A percentile compares a stretch with the other conserved stretches of the same genome.
Evolutionary conservation across 345 rosid genomes (phyloP).

Genomic region (Eucalyptus shirleyi): DNA sequence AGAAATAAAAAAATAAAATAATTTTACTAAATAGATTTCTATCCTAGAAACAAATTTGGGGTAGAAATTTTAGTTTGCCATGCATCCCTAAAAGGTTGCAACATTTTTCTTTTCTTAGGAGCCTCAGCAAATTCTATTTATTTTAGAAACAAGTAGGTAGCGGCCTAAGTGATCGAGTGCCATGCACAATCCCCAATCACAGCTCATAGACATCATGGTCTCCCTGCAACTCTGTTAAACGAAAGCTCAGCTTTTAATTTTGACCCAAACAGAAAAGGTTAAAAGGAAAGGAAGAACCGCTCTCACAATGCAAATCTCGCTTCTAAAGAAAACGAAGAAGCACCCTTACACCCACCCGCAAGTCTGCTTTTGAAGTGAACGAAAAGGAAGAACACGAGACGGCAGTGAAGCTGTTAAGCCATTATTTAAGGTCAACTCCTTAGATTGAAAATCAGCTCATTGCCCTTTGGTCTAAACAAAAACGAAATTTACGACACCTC

Average conservation of each 20-base stretch:
- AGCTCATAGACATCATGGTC: not conserved
- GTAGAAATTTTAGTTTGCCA: too few relatives aligned
- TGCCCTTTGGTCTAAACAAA: not conserved
- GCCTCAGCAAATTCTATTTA: not conserved
- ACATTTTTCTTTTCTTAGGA: not conserved
- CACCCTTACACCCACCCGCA: not conserved
- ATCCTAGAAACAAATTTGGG: accelerated
- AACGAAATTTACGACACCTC: not conserved
- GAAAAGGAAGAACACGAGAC: accelerated
- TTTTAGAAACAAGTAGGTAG: too few relatives aligned
- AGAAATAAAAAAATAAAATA: too few relatives aligned
- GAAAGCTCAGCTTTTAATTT: not conserved
- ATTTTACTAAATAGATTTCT: too few relatives aligned
- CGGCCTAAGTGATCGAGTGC: not conserved
- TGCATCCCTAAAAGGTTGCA: too few relatives aligned
- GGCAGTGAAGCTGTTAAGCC: not conserved
- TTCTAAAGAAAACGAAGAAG: not conserved
- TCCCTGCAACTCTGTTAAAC: not conserved
- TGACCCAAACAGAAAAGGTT: not conserved
- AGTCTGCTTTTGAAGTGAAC: not conserved
- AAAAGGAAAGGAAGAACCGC: too few relatives aligned
- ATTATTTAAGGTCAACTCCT: not conserved
- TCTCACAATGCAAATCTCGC: not conserved
- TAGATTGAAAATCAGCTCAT: not conserved
- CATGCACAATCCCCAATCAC: not conserved